Conservation (phyloP, 306 rosid genomes). For the Vigna nakashimae region DNA sequence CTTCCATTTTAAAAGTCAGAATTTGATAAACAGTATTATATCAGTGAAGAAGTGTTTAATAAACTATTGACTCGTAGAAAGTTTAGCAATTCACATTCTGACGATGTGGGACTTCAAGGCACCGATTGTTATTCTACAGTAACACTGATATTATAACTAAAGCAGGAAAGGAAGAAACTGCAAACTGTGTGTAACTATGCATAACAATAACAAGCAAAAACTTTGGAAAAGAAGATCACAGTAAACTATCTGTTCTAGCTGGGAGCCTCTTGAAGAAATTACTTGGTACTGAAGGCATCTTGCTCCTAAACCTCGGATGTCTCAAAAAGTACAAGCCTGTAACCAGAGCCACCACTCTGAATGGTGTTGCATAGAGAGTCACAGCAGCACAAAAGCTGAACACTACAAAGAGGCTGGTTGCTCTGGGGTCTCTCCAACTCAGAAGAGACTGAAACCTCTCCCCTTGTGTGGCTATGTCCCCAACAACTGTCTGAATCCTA, state of each 20-base stretch:
- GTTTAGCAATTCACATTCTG: background rate
- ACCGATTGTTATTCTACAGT: background rate
- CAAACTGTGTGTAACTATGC: constrained; percentile 1
- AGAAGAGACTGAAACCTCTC: constrained; percentile 79
- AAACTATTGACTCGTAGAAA: no score
- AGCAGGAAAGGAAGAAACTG: background rate
- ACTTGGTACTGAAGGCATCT: constrained; percentile 71
- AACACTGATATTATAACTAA: background rate
- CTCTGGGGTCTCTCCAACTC: constrained; percentile 91
- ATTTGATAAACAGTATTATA: no score
- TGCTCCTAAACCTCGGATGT: constrained; percentile 85
- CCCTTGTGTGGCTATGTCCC: constrained; percentile 92
- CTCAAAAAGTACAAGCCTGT: constrained; percentile 67
- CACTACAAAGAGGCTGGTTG: constrained; percentile 66
- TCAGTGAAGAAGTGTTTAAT: no score
- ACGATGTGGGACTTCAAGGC: background rate
- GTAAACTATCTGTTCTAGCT: constrained; percentile 71
- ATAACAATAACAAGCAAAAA: background rate
- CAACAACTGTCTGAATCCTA: constrained; percentile 86
- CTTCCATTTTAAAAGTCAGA: no score
- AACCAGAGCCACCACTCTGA: constrained; percentile 71
- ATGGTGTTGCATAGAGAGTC: constrained; percentile 69
- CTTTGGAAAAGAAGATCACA: constrained; percentile 42
- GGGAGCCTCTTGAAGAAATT: constrained; percentile 91
- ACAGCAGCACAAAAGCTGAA: constrained; percentile 70